Evolutionary conservation across 768 basidiomycete genomes (phyloP), one percentile per base, ranked within the genome.

Genomic region (Mycena floridula): DNA sequence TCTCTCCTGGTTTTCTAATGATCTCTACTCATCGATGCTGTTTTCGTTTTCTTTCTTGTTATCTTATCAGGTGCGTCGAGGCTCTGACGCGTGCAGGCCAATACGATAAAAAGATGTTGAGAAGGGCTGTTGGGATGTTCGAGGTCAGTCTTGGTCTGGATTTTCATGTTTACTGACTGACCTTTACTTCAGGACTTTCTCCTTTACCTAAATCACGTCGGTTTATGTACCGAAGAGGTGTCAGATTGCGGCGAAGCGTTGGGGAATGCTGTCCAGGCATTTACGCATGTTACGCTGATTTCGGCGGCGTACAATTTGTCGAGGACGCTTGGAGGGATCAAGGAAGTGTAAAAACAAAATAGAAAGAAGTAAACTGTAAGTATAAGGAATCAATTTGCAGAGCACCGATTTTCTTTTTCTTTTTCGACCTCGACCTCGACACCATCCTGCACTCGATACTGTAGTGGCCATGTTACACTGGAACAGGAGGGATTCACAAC

Each of bases 31-130:
- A 32, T 9, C 21, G 22, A 13, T 25, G 18, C 40, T 18, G n/a
- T n/a, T n/a, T n/a, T n/a, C n/a, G n/a, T n/a, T n/a, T 32, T 32
- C n/a, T 9, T 78, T n/a, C n/a, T n/a, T n/a, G n/a, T n/a, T n/a
- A n/a, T n/a, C n/a, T n/a, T n/a, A n/a, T n/a, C n/a, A n/a, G 77
- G 79, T 73, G 72, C 42, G 59, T 83, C 42, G 82, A 85, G 52
- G 82, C 82, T 0, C 62, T 86, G 48, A 77, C 80, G 0, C 68
- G 85, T 13, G 83, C 78, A 3, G 83, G 83, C 3, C 70, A 76
- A 42, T 82, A 67, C 45, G 74, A 83, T 43, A 65, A 61, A 39
- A 48, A 64, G 13, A 63, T 81, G 54, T 61, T 85, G 15, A 55
- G 60, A 15, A 65, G 64, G 30, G 76, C 82, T 0, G 59, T 76